Conservation (phyloP, 768 basidiomycete genomes). For the Mrakia gelida region DNA sequence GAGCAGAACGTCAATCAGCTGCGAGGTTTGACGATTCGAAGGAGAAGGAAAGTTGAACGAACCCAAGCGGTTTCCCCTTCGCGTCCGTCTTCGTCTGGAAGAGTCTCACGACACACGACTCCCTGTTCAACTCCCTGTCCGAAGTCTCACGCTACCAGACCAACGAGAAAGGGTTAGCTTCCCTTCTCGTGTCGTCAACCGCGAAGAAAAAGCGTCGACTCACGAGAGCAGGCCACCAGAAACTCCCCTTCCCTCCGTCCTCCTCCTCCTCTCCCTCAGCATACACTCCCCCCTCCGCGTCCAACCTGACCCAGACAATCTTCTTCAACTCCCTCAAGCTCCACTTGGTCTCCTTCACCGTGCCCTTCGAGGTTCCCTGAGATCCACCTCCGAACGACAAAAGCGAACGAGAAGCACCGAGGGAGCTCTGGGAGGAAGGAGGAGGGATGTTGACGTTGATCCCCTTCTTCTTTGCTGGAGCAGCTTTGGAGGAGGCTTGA, state of each 20-base stretch:
- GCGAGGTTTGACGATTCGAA: too few species aligned
- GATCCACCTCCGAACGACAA: not conserved
- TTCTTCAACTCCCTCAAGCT: constrained; percentile 6
- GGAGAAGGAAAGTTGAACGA: not conserved
- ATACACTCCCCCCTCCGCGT: not conserved
- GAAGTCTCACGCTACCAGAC: not conserved
- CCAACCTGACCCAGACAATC: constrained; percentile 5
- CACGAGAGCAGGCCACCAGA: constrained; percentile 9
- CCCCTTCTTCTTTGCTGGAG: not conserved
- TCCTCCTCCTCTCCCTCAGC: not conserved
- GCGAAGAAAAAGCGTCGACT: not conserved
- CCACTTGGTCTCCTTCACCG: not conserved
- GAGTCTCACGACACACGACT: not conserved
- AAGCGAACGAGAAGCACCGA: not conserved
- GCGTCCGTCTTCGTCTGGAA: not conserved
- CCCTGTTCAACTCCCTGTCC: not conserved
- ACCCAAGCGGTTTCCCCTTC: not conserved
- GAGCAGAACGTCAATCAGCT: not conserved
- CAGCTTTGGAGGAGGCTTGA: not conserved
- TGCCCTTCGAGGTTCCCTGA: not conserved
- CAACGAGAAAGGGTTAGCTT: not conserved
- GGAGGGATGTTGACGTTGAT: not conserved
- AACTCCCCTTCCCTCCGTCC: not conserved
- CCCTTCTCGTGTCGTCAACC: not conserved
- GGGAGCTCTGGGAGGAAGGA: not conserved